Conservation (phyloP, 192 early-diverging fungal species). For the Spizellomyces sp. region DNA sequence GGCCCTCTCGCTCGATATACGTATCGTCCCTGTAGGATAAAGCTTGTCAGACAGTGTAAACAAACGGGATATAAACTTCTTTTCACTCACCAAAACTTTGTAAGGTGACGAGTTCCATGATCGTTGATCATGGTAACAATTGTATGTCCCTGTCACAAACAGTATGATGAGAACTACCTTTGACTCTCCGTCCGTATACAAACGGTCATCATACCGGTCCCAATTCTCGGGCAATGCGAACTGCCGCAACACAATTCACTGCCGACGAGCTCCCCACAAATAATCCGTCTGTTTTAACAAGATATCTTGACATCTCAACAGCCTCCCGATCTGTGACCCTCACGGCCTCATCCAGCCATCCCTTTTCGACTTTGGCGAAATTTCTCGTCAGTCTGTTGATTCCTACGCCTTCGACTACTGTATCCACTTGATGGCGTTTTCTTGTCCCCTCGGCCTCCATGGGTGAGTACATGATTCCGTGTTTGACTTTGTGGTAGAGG, state of each 20-base stretch:
- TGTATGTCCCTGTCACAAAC: conserved; percentile 62
- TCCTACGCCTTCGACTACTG: conserved; percentile 95
- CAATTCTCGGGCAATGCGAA: conserved; percentile 71
- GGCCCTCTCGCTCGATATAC: conserved; percentile 16
- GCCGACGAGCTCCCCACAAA: conserved; percentile 91
- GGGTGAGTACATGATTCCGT: conserved; percentile 87
- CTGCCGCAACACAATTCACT: conserved; percentile 90
- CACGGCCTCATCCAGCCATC: conserved; percentile 78
- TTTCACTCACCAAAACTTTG: conserved; percentile 82
- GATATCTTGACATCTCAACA: conserved; percentile 83
- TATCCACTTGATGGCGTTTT: conserved; percentile 94
- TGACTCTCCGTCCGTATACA: background rate
- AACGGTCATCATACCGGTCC: conserved; percentile 59
- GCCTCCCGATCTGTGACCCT: conserved; percentile 87
- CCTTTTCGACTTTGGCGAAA: conserved; percentile 57
- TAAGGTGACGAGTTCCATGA: conserved; percentile 87
- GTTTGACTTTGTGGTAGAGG: conserved; percentile 86
- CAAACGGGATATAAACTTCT: too few relatives aligned
- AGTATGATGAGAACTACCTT: conserved; percentile 1
- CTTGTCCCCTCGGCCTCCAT: conserved; percentile 88
- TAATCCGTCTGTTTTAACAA: conserved; percentile 79
- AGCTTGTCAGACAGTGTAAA: too few relatives aligned
- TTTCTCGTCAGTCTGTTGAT: conserved; percentile 93
- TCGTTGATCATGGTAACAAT: conserved; percentile 93
- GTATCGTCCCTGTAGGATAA: conserved; percentile 11